These are phyloP conservation scores for Neonectria neomacrospora DNA, from an alignment of 2,329 filamentous ascomycete species.

Conservation along the genomic window DNA sequence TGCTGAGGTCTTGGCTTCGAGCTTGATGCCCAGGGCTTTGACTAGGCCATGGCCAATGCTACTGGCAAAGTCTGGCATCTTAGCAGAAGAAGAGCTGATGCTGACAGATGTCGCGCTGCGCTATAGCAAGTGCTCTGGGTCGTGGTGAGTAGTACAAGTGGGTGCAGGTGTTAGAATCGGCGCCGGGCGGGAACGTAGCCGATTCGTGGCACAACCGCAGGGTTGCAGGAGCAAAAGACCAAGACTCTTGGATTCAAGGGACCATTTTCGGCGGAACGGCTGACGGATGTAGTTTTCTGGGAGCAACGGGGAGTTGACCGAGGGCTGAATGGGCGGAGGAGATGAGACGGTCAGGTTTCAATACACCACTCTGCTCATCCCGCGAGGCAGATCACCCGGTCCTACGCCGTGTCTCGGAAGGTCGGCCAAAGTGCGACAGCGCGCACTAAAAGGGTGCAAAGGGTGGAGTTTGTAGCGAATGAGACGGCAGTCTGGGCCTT, in stretches of 20 bases:
- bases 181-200: not conserved
- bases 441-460: conserved; percentile 20
- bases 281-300: conserved; percentile 11
- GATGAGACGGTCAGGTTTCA: conserved; percentile 4
- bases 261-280: not conserved
- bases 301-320: conserved; percentile 17
- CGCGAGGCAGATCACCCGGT: conserved; percentile 26
- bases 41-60: conserved; percentile 79
- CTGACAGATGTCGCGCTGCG: not conserved
- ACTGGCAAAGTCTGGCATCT: conserved; percentile 48
- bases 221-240: conserved; percentile 2
- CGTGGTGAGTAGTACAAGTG: not conserved
- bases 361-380: conserved; percentile 4
- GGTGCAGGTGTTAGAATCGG: not conserved
- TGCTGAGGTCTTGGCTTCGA: conserved; percentile 65
- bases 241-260: conserved; percentile 17
- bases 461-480: conserved; percentile 31
- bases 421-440: conserved; percentile 20
- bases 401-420: conserved; percentile 28
- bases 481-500: conserved; percentile 10
- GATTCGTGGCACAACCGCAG: conserved; percentile 10
- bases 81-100: not conserved
- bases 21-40: conserved; percentile 84
- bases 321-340: conserved; percentile 11
- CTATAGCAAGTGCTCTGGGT: not conserved